These are phyloP conservation scores for Lathyrus oleraceus DNA, from an alignment of 306 rosid genomes.

Conservation along the genomic window DNA sequence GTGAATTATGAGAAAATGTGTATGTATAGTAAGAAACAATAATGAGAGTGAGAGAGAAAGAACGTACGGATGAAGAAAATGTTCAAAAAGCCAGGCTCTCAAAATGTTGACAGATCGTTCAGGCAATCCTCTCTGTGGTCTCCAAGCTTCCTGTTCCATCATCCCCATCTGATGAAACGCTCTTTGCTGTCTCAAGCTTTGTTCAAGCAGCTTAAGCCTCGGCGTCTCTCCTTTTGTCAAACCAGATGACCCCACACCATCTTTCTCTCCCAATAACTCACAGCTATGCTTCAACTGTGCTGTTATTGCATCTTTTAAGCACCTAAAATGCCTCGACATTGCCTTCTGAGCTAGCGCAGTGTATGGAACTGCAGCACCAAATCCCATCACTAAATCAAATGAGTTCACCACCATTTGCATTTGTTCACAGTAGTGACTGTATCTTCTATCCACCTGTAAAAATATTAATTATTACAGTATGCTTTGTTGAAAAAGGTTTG, in stretches of 20 bases:
- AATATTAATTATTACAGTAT: not conserved
- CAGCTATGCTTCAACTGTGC: conserved; percentile 78
- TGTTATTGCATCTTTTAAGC: conserved; percentile 77
- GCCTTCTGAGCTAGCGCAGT: conserved; percentile 89
- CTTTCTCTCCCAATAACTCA: conserved; percentile 87
- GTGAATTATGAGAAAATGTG: not conserved
- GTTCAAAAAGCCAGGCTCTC: conserved; percentile 99
- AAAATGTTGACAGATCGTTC: conserved; percentile 98
- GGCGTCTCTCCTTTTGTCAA: conserved; percentile 97
- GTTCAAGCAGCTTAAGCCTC: conserved; percentile 79
- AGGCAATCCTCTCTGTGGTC: conserved; percentile 97
- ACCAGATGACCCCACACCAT: conserved; percentile 70
- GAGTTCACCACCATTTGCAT: conserved; percentile 98
- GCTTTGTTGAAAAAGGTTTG: not conserved
- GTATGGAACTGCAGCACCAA: conserved; percentile 89
- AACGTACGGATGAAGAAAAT: conserved; percentile 98
- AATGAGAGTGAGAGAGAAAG: conserved; percentile 15
- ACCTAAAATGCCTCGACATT: conserved; percentile 91
- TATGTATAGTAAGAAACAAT: not conserved
- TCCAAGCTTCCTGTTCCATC: conserved; percentile 99
- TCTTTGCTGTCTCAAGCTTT: conserved; percentile 90
- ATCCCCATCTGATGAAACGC: conserved; percentile 97
- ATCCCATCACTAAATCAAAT: conserved; percentile 89
- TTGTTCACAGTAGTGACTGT: conserved; percentile 88
- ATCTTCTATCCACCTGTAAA: conserved; percentile 84